Conservation (phyloP, 2,329 filamentous ascomycete genomes). For the Ophiostoma piceae region DNA sequence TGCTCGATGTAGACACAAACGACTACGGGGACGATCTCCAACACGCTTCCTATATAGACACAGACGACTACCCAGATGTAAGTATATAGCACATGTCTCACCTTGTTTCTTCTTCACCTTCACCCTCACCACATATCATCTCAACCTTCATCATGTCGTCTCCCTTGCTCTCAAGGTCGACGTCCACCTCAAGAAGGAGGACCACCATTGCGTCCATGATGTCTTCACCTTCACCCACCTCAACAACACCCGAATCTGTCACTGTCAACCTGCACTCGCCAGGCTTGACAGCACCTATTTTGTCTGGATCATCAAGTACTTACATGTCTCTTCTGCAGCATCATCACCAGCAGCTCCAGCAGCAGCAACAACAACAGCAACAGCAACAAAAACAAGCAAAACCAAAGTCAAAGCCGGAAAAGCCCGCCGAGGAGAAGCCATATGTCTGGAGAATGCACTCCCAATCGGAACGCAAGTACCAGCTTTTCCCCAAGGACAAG, state of each 20-base stretch:
- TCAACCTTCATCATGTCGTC: slow-evolving; percentile 12
- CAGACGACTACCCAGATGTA: slow-evolving; percentile 40
- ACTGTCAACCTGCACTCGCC: not conserved
- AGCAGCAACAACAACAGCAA: not conserved
- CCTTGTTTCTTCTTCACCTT: slow-evolving; percentile 22
- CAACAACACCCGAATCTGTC: not conserved
- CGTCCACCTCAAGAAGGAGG: not conserved
- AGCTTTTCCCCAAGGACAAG: slow-evolving; percentile 50
- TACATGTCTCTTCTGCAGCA: slow-evolving; percentile 25
- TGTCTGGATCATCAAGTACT: slow-evolving; percentile 12
- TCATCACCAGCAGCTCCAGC: slow-evolving; percentile 25
- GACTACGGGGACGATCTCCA: slow-evolving; percentile 1
- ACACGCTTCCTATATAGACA: slow-evolving; percentile 47
- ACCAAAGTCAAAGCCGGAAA: not conserved
- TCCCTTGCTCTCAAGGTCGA: not conserved
- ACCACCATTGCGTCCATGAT: not conserved
- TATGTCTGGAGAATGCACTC: slow-evolving; percentile 54
- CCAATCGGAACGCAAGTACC: slow-evolving; percentile 54
- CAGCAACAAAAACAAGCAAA: slow-evolving; percentile 8
- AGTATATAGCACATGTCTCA: slow-evolving; percentile 17
- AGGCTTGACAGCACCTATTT: not conserved
- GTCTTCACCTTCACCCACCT: not conserved
- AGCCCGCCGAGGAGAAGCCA: slow-evolving; percentile 41
- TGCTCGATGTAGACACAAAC: slow-evolving; percentile 37
- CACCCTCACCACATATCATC: not conserved